Evolutionary conservation across 345 rosid genomes (phyloP), one percentile per base, ranked within the genome.

Genomic region (Brassica incana): DNA sequence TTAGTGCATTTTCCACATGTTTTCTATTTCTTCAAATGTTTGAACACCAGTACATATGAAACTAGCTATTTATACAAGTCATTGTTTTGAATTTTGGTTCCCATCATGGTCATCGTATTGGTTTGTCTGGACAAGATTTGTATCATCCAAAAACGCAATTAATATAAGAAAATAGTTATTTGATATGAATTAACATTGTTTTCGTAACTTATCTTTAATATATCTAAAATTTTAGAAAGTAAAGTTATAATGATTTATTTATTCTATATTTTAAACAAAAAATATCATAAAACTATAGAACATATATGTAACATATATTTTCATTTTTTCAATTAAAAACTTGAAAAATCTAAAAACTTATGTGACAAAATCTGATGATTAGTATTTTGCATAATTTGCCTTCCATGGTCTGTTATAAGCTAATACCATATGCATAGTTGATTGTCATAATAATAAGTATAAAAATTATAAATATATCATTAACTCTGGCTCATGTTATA

Each of bases 1-100:
- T n/a, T 32, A 15, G 45, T 16, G 74, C 73, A 54, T 70, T 70
- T 70, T 70, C 9, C 74, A 71, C 74, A 71, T 56, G 74, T 9
- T 32, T 54, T 9, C 0, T 54, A 50, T 71, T 33, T 71, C 43
- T 71, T 54, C 50, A 54, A 54, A 16, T 70, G 14, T 70, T 54
- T 71, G 50, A 32, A 32, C 12, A 32, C 50, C 48, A 54, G 48
- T 56, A 54, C 30, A 54, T 32, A 54, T 32, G 7, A 70, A 52
- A 15, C 64, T 32, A 32, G 72, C 59, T 27, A 27, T 23, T 5
- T 15, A 16, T 35, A 35, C 27, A 32, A n/a, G 43, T 63, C 38
- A 8, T 65, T 10, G 10, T 16, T 65, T 65, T 35, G 48, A 65
- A 35, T 15, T 33, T 35, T 18, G 27, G 8, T 65, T 65, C 69